Conservation (phyloP, 2,329 filamentous ascomycete genomes). For the Calonectria hongkongensis region DNA sequence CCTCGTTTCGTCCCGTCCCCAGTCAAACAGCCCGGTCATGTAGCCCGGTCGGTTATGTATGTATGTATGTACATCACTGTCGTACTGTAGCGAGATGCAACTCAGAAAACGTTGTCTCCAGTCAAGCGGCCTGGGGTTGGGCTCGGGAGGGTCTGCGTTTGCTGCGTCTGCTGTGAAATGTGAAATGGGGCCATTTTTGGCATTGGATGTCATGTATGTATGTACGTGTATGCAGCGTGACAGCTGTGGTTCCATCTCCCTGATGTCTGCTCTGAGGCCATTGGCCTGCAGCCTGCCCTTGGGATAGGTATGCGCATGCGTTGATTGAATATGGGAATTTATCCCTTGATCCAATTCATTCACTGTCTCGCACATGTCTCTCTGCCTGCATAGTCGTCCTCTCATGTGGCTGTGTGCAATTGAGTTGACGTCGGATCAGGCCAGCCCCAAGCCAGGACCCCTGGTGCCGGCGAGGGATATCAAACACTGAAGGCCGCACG, state of each 20-base stretch:
- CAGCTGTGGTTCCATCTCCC: background rate
- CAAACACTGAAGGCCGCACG: constrained; percentile 31
- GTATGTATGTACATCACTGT: constrained; percentile 17
- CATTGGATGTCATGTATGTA: background rate
- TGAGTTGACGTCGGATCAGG: constrained; percentile 27
- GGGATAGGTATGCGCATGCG: background rate
- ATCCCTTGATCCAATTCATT: constrained; percentile 3
- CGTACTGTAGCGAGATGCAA: constrained; percentile 21
- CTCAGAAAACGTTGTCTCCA: background rate
- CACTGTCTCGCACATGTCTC: constrained; percentile 17
- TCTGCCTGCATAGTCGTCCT: background rate
- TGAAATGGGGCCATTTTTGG: constrained; percentile 11
- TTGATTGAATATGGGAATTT: background rate
- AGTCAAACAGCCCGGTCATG: constrained; percentile 26
- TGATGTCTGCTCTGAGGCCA: background rate
- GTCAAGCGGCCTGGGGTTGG: too few relatives aligned
- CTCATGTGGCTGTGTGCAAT: constrained; percentile 9
- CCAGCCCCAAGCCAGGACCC: constrained; percentile 16
- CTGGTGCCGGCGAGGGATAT: constrained; percentile 25
- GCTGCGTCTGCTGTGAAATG: constrained; percentile 14
- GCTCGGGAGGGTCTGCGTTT: too few relatives aligned
- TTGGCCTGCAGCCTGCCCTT: too few relatives aligned
- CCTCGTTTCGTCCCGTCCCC: constrained; percentile 24
- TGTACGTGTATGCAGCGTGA: background rate
- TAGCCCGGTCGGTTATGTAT: too few relatives aligned